Conservation (phyloP, 164 flowering plant genomes). For the Brasenia schreberi region DNA sequence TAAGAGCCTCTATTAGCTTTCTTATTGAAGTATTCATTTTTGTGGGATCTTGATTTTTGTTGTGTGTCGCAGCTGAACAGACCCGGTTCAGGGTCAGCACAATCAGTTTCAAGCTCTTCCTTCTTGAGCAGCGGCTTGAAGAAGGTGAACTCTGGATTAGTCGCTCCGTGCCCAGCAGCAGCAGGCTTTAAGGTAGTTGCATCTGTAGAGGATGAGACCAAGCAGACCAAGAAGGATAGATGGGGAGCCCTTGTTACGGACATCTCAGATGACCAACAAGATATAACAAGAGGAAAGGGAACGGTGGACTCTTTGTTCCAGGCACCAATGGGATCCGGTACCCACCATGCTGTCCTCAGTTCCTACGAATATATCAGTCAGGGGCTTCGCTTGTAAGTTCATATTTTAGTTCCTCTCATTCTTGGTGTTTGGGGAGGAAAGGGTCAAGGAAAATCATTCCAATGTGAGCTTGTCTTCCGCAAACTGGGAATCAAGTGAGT, state of each 20-base stretch:
- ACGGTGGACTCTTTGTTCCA: conserved; percentile 47
- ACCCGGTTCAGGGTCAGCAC: conserved; percentile 19
- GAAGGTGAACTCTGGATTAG: conserved; percentile 23
- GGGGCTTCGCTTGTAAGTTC: conserved; percentile 37
- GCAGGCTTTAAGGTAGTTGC: conserved; percentile 23
- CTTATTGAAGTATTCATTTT: too few relatives aligned
- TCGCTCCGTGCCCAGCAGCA: conserved; percentile 6
- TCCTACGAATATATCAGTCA: conserved; percentile 42
- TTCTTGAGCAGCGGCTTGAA: conserved; percentile 43
- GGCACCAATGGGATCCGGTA: conserved; percentile 37
- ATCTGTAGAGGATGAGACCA: conserved; percentile 15
- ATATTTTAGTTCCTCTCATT: conserved; percentile 35
- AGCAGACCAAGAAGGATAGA: conserved; percentile 34
- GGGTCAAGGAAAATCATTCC: conserved; percentile 62
- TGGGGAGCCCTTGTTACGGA: conserved; percentile 41
- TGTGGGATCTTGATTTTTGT: too few relatives aligned
- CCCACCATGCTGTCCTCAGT: conserved; percentile 39
- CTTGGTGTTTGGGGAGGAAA: conserved; percentile 59
- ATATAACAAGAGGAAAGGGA: conserved; percentile 54
- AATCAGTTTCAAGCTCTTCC: conserved; percentile 28
- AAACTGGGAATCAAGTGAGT: conserved; percentile 39
- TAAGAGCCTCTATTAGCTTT: too few relatives aligned
- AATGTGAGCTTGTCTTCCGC: conserved; percentile 48
- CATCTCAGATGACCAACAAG: conserved; percentile 54
- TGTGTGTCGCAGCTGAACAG: conserved; percentile 31